Conservation (phyloP, 2,329 filamentous ascomycete species). For the Ascochyta pisi region DNA sequence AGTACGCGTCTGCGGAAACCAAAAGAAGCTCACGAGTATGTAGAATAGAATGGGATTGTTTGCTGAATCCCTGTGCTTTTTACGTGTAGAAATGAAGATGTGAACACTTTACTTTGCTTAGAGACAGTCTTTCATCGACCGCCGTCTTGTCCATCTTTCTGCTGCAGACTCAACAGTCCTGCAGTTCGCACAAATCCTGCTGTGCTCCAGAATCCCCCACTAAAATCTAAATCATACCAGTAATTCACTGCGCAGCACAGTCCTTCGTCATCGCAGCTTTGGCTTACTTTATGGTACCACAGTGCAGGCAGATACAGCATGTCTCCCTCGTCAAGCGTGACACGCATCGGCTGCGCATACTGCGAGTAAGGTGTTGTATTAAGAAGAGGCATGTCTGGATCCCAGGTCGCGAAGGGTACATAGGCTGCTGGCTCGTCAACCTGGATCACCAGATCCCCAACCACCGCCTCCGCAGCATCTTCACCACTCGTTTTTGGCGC, state of each 20-base stretch:
- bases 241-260: slow-evolving; percentile 84
- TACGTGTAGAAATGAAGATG: no score
- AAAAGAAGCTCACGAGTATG: no score
- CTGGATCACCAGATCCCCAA: slow-evolving; percentile 34
- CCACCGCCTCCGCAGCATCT: slow-evolving; percentile 18
- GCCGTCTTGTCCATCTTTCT: no score
- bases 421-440: slow-evolving; percentile 49
- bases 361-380: slow-evolving; percentile 64
- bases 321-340: slow-evolving; percentile 74
- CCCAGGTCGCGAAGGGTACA: slow-evolving; percentile 76
- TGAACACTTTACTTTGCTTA: no score
- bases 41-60: no score
- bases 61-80: no score
- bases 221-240: slow-evolving; percentile 85
- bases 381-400: slow-evolving; percentile 65
- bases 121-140: no score
- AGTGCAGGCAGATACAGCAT: slow-evolving; percentile 83
- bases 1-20: no score
- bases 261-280: slow-evolving; percentile 71
- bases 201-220: slow-evolving; percentile 70
- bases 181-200: slow-evolving; percentile 58
- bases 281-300: slow-evolving; percentile 84
- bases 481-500: slow-evolving; percentile 21
- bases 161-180: slow-evolving; percentile 31
- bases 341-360: slow-evolving; percentile 66